phyloP scores from a whole-genome alignment of 2,329 filamentous ascomycete genomes.

The Sordariomycetes sp. region DNA sequence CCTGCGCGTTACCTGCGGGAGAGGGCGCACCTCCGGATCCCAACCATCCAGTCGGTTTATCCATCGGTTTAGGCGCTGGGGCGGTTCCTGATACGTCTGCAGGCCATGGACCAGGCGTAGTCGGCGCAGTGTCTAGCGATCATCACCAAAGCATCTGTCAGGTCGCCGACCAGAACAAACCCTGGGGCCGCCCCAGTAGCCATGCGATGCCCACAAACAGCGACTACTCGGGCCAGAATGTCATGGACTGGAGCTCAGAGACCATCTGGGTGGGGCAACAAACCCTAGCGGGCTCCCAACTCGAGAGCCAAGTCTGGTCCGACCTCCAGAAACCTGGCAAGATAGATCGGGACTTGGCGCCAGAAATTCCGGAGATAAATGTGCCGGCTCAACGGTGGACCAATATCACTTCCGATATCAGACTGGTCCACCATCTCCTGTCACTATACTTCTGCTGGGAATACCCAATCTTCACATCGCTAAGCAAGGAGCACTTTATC shows the following conservation, averaged over 20 bases:
- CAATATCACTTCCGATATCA: slow-evolving; percentile 42
- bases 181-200: neutral
- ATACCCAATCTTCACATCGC: slow-evolving; percentile 63
- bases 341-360: slow-evolving; percentile 36
- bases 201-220: slow-evolving; percentile 23
- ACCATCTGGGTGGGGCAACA: slow-evolving; percentile 20
- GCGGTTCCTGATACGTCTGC: slow-evolving; percentile 16
- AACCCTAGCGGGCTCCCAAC: slow-evolving; percentile 37
- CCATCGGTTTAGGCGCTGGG: slow-evolving; percentile 1
- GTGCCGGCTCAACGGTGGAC: slow-evolving; percentile 45
- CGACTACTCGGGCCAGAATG: slow-evolving; percentile 34
- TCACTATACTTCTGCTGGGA: slow-evolving; percentile 66
- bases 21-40: slow-evolving; percentile 13
- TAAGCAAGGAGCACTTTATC: slow-evolving; percentile 62
- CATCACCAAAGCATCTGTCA: slow-evolving; percentile 19
- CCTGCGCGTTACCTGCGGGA: slow-evolving; percentile 6
- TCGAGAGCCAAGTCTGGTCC: slow-evolving; percentile 19
- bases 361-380: slow-evolving; percentile 29
- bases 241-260: slow-evolving; percentile 34
- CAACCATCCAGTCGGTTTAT: slow-evolving; percentile 2
- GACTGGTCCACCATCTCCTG: slow-evolving; percentile 52
- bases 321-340: slow-evolving; percentile 26
- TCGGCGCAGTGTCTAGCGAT: slow-evolving; percentile 10
- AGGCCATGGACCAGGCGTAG: slow-evolving; percentile 9
- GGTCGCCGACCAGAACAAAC: slow-evolving; percentile 8